These are phyloP conservation scores for Scutellaria barbata DNA, from an alignment of 257 asterid species.

Conservation along the genomic window DNA sequence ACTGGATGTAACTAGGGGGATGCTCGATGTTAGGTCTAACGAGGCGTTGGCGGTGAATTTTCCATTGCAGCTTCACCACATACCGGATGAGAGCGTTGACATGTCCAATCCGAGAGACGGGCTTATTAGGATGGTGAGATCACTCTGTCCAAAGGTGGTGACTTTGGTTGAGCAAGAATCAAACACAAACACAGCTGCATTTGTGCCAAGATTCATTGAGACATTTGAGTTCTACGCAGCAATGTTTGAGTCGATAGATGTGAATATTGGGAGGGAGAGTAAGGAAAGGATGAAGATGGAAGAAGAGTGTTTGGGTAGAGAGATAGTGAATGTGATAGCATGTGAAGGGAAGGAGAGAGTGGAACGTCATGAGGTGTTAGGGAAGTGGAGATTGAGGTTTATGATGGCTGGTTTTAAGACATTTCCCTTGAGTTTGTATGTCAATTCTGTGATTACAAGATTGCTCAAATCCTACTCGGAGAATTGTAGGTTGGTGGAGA, in stretches of 20 bases:
- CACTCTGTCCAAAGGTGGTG: slow-evolving; percentile 74
- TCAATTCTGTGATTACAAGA: slow-evolving; percentile 64
- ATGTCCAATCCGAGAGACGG: slow-evolving; percentile 83
- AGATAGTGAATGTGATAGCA: slow-evolving; percentile 86
- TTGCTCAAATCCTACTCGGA: slow-evolving; percentile 67
- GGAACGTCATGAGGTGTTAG: slow-evolving; percentile 85
- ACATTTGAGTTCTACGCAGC: slow-evolving; percentile 75
- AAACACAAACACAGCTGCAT: slow-evolving; percentile 83
- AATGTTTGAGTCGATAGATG: slow-evolving; percentile 81
- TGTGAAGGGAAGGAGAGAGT: slow-evolving; percentile 92
- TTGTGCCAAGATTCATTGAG: slow-evolving; percentile 72
- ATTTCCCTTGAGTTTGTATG: slow-evolving; percentile 58
- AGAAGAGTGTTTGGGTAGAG: slow-evolving; percentile 83
- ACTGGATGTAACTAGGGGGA: slow-evolving; percentile 53
- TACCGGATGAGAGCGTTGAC: slow-evolving; percentile 90
- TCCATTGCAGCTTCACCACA: slow-evolving; percentile 89
- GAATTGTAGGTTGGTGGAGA: slow-evolving; percentile 67
- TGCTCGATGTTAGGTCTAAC: slow-evolving; percentile 70
- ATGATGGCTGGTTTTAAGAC: slow-evolving; percentile 87
- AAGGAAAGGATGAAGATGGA: slow-evolving; percentile 81
- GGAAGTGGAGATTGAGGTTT: slow-evolving; percentile 85
- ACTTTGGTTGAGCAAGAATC: slow-evolving; percentile 92
- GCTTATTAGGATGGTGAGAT: slow-evolving; percentile 76
- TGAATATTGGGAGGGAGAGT: slow-evolving; percentile 56
- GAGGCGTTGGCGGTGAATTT: slow-evolving; percentile 90